Evolutionary conservation across 306 rosid species (phyloP), one percentile per base, ranked within the genome.

Genomic region (Quercus engelmannii): DNA sequence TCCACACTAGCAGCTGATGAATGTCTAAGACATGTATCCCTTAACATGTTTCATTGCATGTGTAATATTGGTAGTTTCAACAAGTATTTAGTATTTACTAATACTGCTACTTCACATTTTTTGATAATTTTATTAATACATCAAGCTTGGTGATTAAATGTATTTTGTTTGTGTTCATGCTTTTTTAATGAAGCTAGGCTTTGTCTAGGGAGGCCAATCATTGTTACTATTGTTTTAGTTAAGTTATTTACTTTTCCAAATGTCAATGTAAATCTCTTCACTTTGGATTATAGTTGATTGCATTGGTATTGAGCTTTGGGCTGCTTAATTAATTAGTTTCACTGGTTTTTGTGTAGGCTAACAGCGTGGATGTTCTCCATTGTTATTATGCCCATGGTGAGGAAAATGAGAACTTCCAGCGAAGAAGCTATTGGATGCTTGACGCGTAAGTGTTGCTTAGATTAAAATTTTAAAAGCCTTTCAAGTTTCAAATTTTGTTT

Each of bases 381-480:
- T 90, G 94, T 83, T 92, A 92, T 80, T 90, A 92, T 86, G 97
- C 97, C 41, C 97, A 90, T 72, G 91, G 97, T 55, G 94, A 92
- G 87, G 94, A 87, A 69, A 86, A 88, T 78, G 83, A 85, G 30
- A 83, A 76, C 77, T 92, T 92, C 81, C 94, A 88, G 83, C 86
- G 97, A 18, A 86, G 94, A 82, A 86, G 97, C 82, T 90, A 87
- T 85, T 90, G 97, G 97, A 84, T 92, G 94, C 91, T 92, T 83
- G 94, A 92, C 76, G 76, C 67, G 94, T 92, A 75, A 86, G 92
- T 83, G 70, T 69, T 79, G 75, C 80, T 73, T 55, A 61, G 28
- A 41, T 38, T 82, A 31, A 64, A 31, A 21, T 7, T 31, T 35
- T 67, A 35, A 19, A 35, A 5, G 5, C 17, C 51, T 67, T 19